Evolutionary conservation across 257 asterid genomes (phyloP).

Genomic region (Perilla frutescens): DNA sequence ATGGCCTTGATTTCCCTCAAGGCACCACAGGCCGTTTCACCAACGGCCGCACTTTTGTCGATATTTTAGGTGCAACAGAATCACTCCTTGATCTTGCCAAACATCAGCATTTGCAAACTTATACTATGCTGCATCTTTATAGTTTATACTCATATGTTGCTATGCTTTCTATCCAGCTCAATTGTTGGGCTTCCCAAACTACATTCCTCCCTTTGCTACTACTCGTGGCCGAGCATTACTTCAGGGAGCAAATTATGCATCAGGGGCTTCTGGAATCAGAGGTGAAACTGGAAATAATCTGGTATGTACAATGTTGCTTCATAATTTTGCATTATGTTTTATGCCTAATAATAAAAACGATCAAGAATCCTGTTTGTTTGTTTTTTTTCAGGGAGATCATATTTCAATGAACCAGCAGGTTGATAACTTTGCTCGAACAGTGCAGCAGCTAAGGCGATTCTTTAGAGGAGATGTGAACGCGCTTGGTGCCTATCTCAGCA

Average conservation of each 20-base stretch:
- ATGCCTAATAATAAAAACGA: not conserved
- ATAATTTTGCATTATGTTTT: not conserved
- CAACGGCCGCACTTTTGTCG: slow-evolving; percentile 89
- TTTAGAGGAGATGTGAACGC: slow-evolving; percentile 64
- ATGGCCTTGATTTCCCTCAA: slow-evolving; percentile 81
- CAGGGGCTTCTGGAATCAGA: slow-evolving; percentile 91
- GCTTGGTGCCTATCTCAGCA: slow-evolving; percentile 62
- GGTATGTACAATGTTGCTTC: slow-evolving; percentile 42
- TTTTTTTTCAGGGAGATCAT: slow-evolving; percentile 69
- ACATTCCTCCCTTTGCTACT: slow-evolving; percentile 70
- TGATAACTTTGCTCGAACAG: slow-evolving; percentile 62
- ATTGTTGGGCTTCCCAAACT: slow-evolving; percentile 72
- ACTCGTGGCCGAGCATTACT: slow-evolving; percentile 63
- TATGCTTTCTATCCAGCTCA: slow-evolving; percentile 62
- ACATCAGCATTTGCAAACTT: not conserved
- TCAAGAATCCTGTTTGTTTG: not conserved
- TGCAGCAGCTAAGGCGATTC: slow-evolving; percentile 56
- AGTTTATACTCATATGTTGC: not conserved
- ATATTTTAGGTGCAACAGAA: slow-evolving; percentile 55
- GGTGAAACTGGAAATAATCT: slow-evolving; percentile 93
- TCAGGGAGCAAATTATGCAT: slow-evolving; percentile 79
- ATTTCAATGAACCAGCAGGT: slow-evolving; percentile 79
- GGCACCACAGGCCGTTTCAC: slow-evolving; percentile 90
- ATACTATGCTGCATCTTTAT: not conserved
- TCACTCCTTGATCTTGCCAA: not conserved